Base-by-base conservation (phyloP, 768 basidiomycete genomes). In the Amanita thiersii region DNA sequence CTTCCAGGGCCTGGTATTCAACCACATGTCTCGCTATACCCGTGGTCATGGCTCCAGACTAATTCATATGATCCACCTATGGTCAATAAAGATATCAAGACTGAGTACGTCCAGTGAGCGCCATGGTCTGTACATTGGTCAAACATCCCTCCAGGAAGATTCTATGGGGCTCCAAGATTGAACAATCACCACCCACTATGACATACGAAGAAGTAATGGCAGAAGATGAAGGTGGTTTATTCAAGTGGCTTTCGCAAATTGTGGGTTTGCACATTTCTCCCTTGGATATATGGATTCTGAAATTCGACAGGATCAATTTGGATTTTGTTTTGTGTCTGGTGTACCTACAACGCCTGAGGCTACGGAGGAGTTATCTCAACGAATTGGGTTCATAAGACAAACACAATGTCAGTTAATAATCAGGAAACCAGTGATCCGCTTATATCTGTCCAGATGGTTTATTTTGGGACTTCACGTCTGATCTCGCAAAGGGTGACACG, bases 381-480 rank as follows among this genome's bases (percentile, higher is more conserved):
- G 84, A 24, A 90, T 98, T 46, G 84, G 79, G 3, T 88, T 86
- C 53, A 92, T 96, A 44, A 77, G 93, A 32, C 81, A 94, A 59
- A 97, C 94, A 0, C 70, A 73, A 55, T 72, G 69, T 66, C 15
- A 14, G 60, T 55, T 7, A 21, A 31, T 18, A 37, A 26, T 24
- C n/a, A 2, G 23, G 30, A 36, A 15, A 40, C 33, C 19, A 32
- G 31, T n/a, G 9, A 8, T 35, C 7, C 33, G 32, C 34, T 53
- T 14, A 39, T 26, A 9, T 20, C 37, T 8, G 18, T 25, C 1
- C 48, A 92, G 90, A 98, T 53, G 94, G 93, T 24, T 81, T 79
- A 44, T 93, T 97, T 62, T 99, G 94, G 93, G 90, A 97, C 54
- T 94, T 98, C 54, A 96, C 91, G 0, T 79, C 93, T 0, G 81